These are phyloP conservation scores for Neolentinus lepideus DNA, from an alignment of 1,284 basidiomycete genomes.

Conservation along the genomic window DNA sequence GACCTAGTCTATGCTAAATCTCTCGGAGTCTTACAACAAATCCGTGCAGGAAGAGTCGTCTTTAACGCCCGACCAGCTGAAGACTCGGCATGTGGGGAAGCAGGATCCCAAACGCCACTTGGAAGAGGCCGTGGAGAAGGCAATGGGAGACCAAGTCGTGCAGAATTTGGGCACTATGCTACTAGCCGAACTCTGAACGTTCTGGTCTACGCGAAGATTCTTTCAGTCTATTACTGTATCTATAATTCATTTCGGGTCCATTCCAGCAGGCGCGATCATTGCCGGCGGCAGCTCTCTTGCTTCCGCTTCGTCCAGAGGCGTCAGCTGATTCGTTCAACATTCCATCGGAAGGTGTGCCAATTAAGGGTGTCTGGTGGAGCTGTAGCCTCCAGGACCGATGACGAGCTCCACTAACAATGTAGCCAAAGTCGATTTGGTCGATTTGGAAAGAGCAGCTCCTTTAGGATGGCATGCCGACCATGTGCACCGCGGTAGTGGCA, in stretches of 20 bases:
- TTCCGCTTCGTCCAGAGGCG: neutral
- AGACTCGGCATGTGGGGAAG: slow-evolving; percentile 95
- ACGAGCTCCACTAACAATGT: too few relatives aligned
- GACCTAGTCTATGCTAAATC: slow-evolving; percentile 79
- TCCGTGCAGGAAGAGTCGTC: slow-evolving; percentile 95
- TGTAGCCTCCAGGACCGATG: too few relatives aligned
- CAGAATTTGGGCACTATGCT: slow-evolving; percentile 92
- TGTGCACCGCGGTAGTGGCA: too few relatives aligned
- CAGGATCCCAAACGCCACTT: slow-evolving; percentile 96
- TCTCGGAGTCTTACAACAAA: slow-evolving; percentile 92
- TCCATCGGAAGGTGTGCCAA: neutral
- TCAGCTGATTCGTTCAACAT: neutral
- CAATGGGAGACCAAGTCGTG: slow-evolving; percentile 93
- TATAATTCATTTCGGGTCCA: neutral
- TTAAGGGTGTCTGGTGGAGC: neutral
- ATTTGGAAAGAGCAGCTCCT: too few relatives aligned
- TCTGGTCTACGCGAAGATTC: neutral
- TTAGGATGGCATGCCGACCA: too few relatives aligned
- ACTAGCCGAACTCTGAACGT: slow-evolving; percentile 67
- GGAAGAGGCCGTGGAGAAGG: slow-evolving; percentile 94
- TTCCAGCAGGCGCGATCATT: neutral
- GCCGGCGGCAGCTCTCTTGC: neutral
- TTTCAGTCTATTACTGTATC: neutral
- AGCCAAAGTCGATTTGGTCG: too few relatives aligned
- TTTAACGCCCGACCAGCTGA: slow-evolving; percentile 82